These are phyloP conservation scores for Hevea brasiliensis DNA, from an alignment of 345 rosid species.

Conservation along the genomic window DNA sequence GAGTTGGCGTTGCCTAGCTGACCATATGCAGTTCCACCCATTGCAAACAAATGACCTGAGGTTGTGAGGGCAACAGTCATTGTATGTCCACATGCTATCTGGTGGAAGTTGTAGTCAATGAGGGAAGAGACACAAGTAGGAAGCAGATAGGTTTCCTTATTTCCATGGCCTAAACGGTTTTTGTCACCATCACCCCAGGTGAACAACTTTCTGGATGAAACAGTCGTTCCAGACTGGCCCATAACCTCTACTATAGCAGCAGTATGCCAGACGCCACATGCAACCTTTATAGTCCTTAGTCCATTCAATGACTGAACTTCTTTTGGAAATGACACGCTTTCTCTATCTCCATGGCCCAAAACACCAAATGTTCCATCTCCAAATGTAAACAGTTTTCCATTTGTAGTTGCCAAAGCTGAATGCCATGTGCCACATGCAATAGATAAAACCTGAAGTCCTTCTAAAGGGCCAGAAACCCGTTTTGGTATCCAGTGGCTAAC, in stretches of 20 bases:
- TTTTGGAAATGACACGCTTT: slow-evolving; percentile 66
- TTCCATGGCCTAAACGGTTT: slow-evolving; percentile 88
- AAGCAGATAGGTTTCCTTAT: slow-evolving; percentile 71
- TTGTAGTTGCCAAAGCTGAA: slow-evolving; percentile 81
- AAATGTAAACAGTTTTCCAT: slow-evolving; percentile 84
- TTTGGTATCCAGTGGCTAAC: slow-evolving; percentile 93
- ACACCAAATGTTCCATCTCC: slow-evolving; percentile 92
- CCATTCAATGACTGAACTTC: slow-evolving; percentile 73
- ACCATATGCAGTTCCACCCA: slow-evolving; percentile 77
- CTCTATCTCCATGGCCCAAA: slow-evolving; percentile 88
- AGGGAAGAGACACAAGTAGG: slow-evolving; percentile 86
- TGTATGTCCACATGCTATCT: slow-evolving; percentile 79
- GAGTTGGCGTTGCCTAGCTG: slow-evolving; percentile 73
- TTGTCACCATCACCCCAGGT: slow-evolving; percentile 98
- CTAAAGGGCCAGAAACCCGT: slow-evolving; percentile 75
- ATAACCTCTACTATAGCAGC: slow-evolving; percentile 91
- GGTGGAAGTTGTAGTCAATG: slow-evolving; percentile 88
- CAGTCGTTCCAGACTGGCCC: slow-evolving; percentile 52
- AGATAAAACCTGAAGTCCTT: slow-evolving; percentile 89
- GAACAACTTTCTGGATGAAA: slow-evolving; percentile 70
- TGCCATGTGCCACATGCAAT: slow-evolving; percentile 94
- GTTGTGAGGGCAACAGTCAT: slow-evolving; percentile 89
- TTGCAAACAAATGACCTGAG: slow-evolving; percentile 88
- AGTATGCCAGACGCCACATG: slow-evolving; percentile 96
- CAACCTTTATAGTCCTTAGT: slow-evolving; percentile 75